A percentile compares a stretch with the other conserved stretches of the same genome.
phyloP scores from a whole-genome alignment of 139 green algal species.

The Picochlorum costavermella region DNA sequence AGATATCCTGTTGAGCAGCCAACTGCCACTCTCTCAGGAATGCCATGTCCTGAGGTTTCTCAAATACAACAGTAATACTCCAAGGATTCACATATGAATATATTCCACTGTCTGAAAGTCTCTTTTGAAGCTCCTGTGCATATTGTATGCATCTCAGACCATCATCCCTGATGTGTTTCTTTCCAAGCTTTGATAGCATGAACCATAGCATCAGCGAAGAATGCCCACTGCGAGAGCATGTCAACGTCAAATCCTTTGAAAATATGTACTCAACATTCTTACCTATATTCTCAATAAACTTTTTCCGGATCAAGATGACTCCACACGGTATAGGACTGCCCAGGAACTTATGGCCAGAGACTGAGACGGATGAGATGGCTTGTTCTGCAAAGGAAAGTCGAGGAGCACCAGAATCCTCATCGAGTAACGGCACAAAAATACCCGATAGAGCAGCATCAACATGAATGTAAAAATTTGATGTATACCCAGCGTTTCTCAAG shows the following conservation, averaged over 20 bases:
- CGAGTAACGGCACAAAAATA: neutral
- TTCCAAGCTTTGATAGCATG: neutral
- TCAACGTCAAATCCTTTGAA: conserved; percentile 2
- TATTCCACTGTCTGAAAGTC: neutral
- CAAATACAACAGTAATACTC: neutral
- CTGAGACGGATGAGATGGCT: neutral
- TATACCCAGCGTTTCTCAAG: neutral
- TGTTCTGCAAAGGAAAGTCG: neutral
- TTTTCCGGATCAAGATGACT: neutral
- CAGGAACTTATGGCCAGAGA: neutral
- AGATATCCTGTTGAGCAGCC: neutral
- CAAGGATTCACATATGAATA: neutral
- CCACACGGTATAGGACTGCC: neutral
- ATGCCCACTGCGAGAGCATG: neutral
- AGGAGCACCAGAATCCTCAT: neutral
- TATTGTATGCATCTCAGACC: neutral
- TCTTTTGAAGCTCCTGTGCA: neutral
- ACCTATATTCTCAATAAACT: neutral
- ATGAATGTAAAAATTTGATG: neutral
- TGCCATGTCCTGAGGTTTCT: neutral
- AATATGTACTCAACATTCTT: neutral
- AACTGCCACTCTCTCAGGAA: neutral
- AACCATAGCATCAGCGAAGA: neutral
- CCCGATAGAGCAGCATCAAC: neutral
- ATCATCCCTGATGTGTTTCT: neutral